Conservation (phyloP, 164 flowering plant species). For the Saururus chinensis region DNA sequence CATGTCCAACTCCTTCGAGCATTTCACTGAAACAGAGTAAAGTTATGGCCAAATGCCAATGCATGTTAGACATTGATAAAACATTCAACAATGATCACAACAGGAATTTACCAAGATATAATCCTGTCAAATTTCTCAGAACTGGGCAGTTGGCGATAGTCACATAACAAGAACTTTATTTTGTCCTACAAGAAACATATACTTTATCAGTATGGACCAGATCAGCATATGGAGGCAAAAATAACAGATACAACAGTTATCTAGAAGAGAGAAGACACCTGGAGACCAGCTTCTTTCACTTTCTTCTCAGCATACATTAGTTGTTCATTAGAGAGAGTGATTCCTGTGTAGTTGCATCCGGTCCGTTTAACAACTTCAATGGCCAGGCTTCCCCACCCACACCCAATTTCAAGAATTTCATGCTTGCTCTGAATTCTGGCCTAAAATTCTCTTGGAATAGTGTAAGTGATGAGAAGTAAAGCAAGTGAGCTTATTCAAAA, state of each 20-base stretch:
- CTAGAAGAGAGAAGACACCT: conserved; percentile 27
- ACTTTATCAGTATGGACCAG: background rate
- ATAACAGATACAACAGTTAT: background rate
- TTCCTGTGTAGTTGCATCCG: conserved; percentile 92
- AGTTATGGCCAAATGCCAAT: background rate
- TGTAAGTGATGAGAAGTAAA: background rate
- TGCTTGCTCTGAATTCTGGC: conserved; percentile 55
- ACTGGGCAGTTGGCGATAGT: conserved; percentile 64
- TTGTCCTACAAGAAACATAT: conserved; percentile 36
- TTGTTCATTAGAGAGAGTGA: conserved; percentile 79
- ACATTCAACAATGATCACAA: background rate
- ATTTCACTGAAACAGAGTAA: conserved; percentile 53
- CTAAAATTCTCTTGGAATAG: conserved; percentile 14
- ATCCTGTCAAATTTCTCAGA: conserved; percentile 58
- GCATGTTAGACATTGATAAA: background rate
- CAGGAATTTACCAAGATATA: conserved; percentile 56
- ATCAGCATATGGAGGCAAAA: background rate
- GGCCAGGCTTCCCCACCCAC: conserved; percentile 94
- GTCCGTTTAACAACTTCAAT: conserved; percentile 79
- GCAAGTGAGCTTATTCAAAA: background rate
- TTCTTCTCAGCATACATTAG: conserved; percentile 56
- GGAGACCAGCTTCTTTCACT: conserved; percentile 79
- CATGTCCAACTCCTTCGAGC: conserved; percentile 90
- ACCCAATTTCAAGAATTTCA: conserved; percentile 85
- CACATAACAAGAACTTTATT: conserved; percentile 64